These are phyloP conservation scores for Suillus paluster DNA, from an alignment of 768 basidiomycete species.

Conservation along the genomic window DNA sequence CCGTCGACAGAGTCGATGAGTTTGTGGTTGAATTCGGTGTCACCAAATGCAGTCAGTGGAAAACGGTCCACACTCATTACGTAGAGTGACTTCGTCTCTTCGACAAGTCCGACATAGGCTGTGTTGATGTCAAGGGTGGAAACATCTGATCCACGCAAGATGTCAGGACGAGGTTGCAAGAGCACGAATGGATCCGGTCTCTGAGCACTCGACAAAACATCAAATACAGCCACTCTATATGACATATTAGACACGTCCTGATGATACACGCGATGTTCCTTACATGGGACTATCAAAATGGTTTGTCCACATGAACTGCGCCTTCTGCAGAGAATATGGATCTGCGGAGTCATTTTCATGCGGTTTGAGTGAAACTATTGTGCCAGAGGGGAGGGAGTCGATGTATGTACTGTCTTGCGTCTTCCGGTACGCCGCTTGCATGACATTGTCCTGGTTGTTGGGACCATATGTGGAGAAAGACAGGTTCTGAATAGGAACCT, in stretches of 20 bases:
- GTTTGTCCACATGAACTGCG: conserved; percentile 59
- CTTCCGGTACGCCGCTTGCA: conserved; percentile 74
- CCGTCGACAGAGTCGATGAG: conserved; percentile 48
- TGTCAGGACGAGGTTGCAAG: conserved; percentile 83
- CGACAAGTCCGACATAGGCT: conserved; percentile 83
- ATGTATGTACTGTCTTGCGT: conserved; percentile 83
- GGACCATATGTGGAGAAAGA: conserved; percentile 93
- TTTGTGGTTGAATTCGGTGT: conserved; percentile 41
- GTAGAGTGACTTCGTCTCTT: conserved; percentile 74
- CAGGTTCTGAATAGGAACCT: conserved; percentile 72
- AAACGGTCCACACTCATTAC: conserved; percentile 84
- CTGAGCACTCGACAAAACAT: conserved; percentile 57
- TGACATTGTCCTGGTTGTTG: conserved; percentile 79
- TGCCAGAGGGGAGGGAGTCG: conserved; percentile 79
- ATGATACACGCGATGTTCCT: conserved; percentile 27
- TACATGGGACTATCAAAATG: conserved; percentile 72
- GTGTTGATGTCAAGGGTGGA: conserved; percentile 47
- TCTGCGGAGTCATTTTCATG: conserved; percentile 28
- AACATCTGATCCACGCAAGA: conserved; percentile 57
- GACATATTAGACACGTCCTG: neutral
- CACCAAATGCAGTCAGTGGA: conserved; percentile 80
- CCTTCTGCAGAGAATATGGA: conserved; percentile 35
- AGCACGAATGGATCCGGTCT: conserved; percentile 75
- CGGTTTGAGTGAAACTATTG: conserved; percentile 74
- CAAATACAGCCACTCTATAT: conserved; percentile 82